Base-by-base conservation (phyloP, 2,329 filamentous ascomycete species). In the Talaromyces sp. region DNA sequence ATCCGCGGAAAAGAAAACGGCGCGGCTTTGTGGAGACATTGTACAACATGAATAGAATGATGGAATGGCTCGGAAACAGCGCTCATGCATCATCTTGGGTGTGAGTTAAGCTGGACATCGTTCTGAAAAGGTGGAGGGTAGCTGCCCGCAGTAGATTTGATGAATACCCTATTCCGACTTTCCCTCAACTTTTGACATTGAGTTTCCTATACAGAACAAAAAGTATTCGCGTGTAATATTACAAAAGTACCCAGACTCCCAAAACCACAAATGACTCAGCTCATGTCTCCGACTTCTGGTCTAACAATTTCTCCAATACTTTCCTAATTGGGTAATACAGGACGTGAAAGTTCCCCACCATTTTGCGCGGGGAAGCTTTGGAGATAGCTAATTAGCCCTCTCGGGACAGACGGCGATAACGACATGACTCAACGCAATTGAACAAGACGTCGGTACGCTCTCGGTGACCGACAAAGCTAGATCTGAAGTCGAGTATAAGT, bases 301-400 rank as follows among this genome's bases (percentile, higher is more conserved):
- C 24, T 24, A 4, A 33, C 14, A 9, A 16, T 16, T 50, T n/a
- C 49, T 52, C 47, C 47, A 31, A 52, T n/a, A 54, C 22, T 39
- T 56, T 56, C 52, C 33, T 56, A 56, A 39, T 37, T 11, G 2
- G 52, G 31, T 24, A 56, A 24, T 37, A 37, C 5, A 33, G 37
- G 49, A 52, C 11, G 50, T 27, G 50, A n/a, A 54, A 54, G 50
- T 54, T 35, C 50, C n/a, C 50, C 50, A 35, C 31, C 49, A 52
- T 33, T 33, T 33, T 33, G 49, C 49, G 31, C 50, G 50, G 50
- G 50, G 50, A 54, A 33, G 31, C 31, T 54, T 54, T 54, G 50
- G 27, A 37, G 27, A 54, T 35, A 54, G 10, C 27, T 16, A 35
- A 35, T 31, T 54, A 19, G 50, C 31, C 50, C 3, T 16, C 3